A percentile compares a stretch with the other conserved stretches of the same genome.
phyloP scores from a whole-genome alignment of 2,329 filamentous ascomycete genomes.

The Microsporum audouinii region DNA sequence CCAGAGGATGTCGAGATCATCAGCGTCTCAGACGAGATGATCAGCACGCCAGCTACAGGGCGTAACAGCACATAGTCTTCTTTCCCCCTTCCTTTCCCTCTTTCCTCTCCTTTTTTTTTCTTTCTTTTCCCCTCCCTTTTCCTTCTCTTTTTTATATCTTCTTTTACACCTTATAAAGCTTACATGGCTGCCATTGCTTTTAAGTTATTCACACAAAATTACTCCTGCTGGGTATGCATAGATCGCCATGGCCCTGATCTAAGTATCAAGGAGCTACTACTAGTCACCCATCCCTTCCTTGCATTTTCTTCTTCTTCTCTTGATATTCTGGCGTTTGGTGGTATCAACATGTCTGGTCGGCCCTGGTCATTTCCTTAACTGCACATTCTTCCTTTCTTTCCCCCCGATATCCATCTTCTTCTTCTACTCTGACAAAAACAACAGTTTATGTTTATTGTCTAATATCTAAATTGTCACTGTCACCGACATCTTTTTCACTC shows the following conservation, averaged over 20 bases:
- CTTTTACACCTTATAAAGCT: no score
- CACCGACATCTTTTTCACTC: not conserved
- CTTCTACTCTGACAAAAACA: not conserved
- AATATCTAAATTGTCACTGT: not conserved
- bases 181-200: not conserved
- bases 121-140: not conserved
- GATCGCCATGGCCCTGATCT: not conserved
- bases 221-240: not conserved
- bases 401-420: not conserved
- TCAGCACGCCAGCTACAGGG: not conserved
- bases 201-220: not conserved
- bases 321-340: not conserved
- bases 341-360: not conserved
- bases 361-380: not conserved
- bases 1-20: slow-evolving; percentile 11
- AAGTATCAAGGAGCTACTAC: not conserved
- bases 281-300: not conserved
- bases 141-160: not conserved
- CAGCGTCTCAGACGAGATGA: slow-evolving; percentile 10
- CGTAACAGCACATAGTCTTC: not conserved
- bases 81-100: not conserved
- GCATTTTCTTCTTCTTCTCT: not conserved
- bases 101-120: not conserved
- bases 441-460: not conserved
- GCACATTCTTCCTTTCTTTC: not conserved